Base-by-base conservation (phyloP, 495 filamentous ascomycete species). In the Aspergillus wentii region DNA sequence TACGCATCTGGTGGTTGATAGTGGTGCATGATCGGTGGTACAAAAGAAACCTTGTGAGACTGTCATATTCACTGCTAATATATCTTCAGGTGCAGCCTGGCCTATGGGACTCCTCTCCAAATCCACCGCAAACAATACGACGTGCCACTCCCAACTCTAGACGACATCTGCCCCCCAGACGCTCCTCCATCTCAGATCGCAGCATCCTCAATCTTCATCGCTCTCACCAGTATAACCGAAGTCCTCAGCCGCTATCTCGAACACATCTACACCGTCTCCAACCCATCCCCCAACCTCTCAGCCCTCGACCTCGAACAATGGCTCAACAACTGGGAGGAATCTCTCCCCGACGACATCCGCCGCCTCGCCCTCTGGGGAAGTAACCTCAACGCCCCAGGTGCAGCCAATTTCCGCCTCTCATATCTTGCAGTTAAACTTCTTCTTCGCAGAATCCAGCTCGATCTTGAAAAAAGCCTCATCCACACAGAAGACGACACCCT, bases 11-110 rank as follows among this genome's bases (percentile, higher is more conserved):
- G 64, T 68, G 64, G 64, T 40, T 52, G 2, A 37, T 68, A n/a
- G 17, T 65, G 17, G 45, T 68, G 4, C 59, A 68, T 49, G 61
- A 68, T 44, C 47, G 54, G n/a, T 68, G 63, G 59, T 61, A 53
- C 8, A 43, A 25, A 22, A 13, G 5, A 9, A 13, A 32, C 19
- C 18, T 8, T 6, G 23, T 14, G 6, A 11, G 9, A 23, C 9
- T n/a, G n/a, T 11, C 9, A 20, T 18, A 29, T 21, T 22, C 36
- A 19, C 33, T 8, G 0, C n/a, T 8, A 3, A n/a, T n/a, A n/a
- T n/a, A n/a, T n/a, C n/a, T 30, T 11, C 31, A 64, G 63, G 63
- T 59, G 51, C 33, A 63, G 63, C 34, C 41, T 63, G 13, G 57
- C 61, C 7, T 60, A 68, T 33, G 63, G 63, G 3, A 61, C 58